phyloP scores from a whole-genome alignment of 495 filamentous ascomycete genomes.

The Penicillium simplicissimum region DNA sequence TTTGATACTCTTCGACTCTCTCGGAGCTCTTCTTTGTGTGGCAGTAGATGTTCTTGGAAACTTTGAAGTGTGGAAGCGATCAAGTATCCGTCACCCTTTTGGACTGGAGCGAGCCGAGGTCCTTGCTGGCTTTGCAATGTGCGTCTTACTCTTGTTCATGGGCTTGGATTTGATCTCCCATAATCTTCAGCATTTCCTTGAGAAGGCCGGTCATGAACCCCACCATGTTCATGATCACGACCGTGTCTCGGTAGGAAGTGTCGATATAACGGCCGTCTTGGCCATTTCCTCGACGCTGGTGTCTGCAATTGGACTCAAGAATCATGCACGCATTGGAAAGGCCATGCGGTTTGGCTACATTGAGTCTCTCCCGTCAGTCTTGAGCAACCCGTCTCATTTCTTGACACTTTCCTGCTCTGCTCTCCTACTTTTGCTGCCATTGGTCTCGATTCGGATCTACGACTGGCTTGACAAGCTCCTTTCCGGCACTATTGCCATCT shows the following conservation, averaged over 20 bases:
- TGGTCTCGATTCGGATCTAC: constrained; percentile 73
- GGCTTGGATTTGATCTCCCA: constrained; percentile 93
- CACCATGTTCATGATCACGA: constrained; percentile 70
- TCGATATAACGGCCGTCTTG: constrained; percentile 80
- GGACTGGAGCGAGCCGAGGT: constrained; percentile 91
- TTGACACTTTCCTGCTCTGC: constrained; percentile 83
- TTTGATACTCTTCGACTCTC: constrained; percentile 89
- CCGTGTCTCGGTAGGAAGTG: constrained; percentile 67
- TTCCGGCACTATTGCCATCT: constrained; percentile 72
- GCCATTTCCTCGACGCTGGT: constrained; percentile 88
- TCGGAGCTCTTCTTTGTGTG: constrained; percentile 90
- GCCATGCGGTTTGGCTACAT: constrained; percentile 78
- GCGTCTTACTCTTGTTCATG: constrained; percentile 92
- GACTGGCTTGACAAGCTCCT: constrained; percentile 80
- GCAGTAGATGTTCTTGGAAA: constrained; percentile 89
- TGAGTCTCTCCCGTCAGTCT: constrained; percentile 74
- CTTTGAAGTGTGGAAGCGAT: constrained; percentile 96
- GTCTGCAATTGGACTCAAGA: constrained; percentile 82
- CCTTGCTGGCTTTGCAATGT: constrained; percentile 95
- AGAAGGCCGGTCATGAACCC: constrained; percentile 61
- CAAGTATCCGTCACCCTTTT: constrained; percentile 90
- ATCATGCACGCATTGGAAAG: constrained; percentile 91
- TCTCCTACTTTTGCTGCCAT: constrained; percentile 78
- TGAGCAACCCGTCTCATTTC: constrained; percentile 92
- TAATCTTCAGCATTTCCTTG: constrained; percentile 83